Conservation (phyloP, 2,329 filamentous ascomycete species). For the Ploettnerulaceae sp. region DNA sequence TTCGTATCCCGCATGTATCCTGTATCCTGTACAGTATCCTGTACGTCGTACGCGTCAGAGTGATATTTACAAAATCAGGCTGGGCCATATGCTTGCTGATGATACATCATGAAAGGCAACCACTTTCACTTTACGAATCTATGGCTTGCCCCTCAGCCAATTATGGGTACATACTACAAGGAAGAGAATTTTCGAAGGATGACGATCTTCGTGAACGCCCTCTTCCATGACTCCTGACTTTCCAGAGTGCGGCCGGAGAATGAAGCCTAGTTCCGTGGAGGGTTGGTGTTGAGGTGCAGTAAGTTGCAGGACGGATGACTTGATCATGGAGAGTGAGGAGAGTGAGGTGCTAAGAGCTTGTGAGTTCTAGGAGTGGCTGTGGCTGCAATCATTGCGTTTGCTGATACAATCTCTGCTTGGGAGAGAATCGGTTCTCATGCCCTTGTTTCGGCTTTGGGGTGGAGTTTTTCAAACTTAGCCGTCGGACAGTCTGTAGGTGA, state of each 20-base stretch:
- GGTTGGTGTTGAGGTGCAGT: no score
- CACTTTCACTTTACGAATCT: not conserved
- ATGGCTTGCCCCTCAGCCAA: conserved; percentile 5
- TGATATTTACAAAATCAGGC: conserved; percentile 7
- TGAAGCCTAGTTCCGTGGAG: no score
- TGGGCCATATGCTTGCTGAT: conserved; percentile 3
- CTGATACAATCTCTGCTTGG: conserved; percentile 1
- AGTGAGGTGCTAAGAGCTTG: not conserved
- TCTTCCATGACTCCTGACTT: conserved; percentile 15
- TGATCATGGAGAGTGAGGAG: conserved; percentile 6
- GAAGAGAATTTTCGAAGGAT: conserved; percentile 15
- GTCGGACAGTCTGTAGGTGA: conserved; percentile 11
- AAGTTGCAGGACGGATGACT: no score
- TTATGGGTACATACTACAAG: conserved; percentile 10
- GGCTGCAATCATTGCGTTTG: not conserved
- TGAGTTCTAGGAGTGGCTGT: not conserved
- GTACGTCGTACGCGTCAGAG: conserved; percentile 6
- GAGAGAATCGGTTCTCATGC: conserved; percentile 4
- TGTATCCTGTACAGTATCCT: not conserved
- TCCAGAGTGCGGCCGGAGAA: conserved; percentile 13
- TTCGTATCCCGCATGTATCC: not conserved
- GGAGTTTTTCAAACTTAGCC: conserved; percentile 10
- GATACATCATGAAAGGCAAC: not conserved
- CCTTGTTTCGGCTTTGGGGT: not conserved
- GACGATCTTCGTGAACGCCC: conserved; percentile 14